Evolutionary conservation across 2,329 filamentous ascomycete genomes (phyloP).

Genomic region (Cadophora sp.): DNA sequence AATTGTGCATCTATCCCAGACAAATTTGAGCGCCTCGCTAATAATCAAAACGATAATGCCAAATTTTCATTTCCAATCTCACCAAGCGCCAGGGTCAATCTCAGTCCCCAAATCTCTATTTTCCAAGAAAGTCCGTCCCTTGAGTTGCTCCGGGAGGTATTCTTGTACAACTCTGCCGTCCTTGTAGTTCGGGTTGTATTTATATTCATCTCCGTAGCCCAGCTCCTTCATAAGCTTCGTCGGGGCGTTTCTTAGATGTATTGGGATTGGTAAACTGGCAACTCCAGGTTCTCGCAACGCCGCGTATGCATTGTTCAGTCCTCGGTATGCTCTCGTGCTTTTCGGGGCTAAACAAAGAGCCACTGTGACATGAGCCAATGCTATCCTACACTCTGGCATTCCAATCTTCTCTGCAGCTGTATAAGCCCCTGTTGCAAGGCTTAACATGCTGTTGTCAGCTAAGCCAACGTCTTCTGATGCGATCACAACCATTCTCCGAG

Average conservation of each 20-base stretch:
- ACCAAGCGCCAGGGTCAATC: constrained; percentile 64
- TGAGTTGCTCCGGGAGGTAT: constrained; percentile 82
- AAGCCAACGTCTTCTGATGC: constrained; percentile 93
- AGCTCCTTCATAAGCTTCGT: constrained; percentile 93
- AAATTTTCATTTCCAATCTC: constrained; percentile 13
- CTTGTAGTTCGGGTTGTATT: constrained; percentile 92
- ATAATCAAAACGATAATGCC: constrained; percentile 14
- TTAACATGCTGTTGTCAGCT: constrained; percentile 83
- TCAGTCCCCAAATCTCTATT: constrained; percentile 79
- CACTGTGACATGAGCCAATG: constrained; percentile 85
- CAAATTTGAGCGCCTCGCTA: constrained; percentile 32
- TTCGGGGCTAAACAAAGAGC: constrained; percentile 84
- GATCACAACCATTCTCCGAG: constrained; percentile 91
- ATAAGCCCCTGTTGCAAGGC: constrained; percentile 85
- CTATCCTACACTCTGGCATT: constrained; percentile 93
- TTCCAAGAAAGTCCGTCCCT: constrained; percentile 77
- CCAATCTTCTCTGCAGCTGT: constrained; percentile 91
- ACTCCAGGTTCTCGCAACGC: constrained; percentile 84
- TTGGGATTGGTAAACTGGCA: constrained; percentile 79
- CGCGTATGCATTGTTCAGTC: constrained; percentile 78
- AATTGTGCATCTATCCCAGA: constrained; percentile 5
- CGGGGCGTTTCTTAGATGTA: constrained; percentile 90
- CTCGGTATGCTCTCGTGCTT: constrained; percentile 85
- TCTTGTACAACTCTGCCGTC: constrained; percentile 85
- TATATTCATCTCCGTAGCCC: constrained; percentile 90